These are phyloP conservation scores for Gynandropsis gynandra DNA, from an alignment of 345 rosid genomes.

Conservation along the genomic window DNA sequence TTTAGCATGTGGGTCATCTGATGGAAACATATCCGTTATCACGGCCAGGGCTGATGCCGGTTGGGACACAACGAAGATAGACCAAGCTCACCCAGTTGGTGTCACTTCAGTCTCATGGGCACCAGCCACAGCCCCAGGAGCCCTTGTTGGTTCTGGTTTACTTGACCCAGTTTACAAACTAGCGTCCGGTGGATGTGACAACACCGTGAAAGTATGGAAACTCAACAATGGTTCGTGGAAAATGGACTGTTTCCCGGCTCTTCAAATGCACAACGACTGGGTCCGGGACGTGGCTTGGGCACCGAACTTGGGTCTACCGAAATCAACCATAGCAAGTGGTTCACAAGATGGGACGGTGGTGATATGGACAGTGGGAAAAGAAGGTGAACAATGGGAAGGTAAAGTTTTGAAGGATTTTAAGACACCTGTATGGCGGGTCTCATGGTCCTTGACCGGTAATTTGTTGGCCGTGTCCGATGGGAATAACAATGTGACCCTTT, in stretches of 20 bases:
- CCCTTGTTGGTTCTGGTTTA: constrained; percentile 42
- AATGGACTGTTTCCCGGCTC: constrained; percentile 60
- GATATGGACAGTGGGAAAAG: constrained; percentile 50
- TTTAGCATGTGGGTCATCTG: constrained; percentile 65
- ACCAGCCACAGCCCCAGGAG: constrained; percentile 49
- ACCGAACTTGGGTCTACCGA: constrained; percentile 63
- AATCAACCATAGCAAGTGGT: constrained; percentile 59
- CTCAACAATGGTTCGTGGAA: constrained; percentile 48
- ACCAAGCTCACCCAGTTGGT: constrained; percentile 62
- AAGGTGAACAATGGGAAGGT: constrained; percentile 62
- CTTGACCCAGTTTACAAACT: constrained; percentile 55
- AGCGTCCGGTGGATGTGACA: constrained; percentile 61
- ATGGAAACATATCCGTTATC: constrained; percentile 55
- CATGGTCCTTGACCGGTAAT: constrained; percentile 63
- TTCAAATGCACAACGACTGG: constrained; percentile 58
- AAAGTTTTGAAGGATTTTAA: constrained; percentile 52
- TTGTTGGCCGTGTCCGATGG: constrained; percentile 57
- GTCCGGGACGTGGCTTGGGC: constrained; percentile 74
- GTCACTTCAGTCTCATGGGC: constrained; percentile 68
- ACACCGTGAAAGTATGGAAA: constrained; percentile 59
- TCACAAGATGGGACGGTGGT: constrained; percentile 64
- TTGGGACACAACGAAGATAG: constrained; percentile 56
- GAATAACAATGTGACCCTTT: constrained; percentile 45
- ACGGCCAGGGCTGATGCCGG: constrained; percentile 54
- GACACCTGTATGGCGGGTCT: constrained; percentile 58